Base-by-base conservation (phyloP, 2,329 filamentous ascomycete species). In the Hypoxylon sp. region DNA sequence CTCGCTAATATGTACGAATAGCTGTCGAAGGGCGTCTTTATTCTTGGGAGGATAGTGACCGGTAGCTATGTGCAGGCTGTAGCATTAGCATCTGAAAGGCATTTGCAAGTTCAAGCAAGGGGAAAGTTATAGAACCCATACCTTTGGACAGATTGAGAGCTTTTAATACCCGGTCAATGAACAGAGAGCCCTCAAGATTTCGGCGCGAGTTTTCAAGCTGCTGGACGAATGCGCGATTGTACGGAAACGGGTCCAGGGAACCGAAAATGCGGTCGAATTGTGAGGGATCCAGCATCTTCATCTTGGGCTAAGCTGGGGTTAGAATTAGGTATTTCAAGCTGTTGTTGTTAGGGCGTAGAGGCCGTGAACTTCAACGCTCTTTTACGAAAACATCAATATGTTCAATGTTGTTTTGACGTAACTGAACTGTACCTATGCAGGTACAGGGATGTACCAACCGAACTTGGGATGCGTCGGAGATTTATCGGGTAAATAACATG, bases 121-220 rank as follows among this genome's bases (percentile, higher is more conserved):
- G 32, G 8, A 13, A 15, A n/a, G 15, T 2, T 1, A 17, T 4
- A 19, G n/a, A 19, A 8, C 11, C 15, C n/a, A 15, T 79, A 93
- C 93, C 87, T 80, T 91, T 89, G 72, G 86, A 85, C 64, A 96
- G 87, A 29, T 91, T 89, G 29, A 95, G 82, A 0, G 91, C 85
- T 61, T 87, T 88, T 67, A 96, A 82, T 44, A 97, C 88, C 59
- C 91, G 89, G 78, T 97, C 93, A 76, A 95, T 91, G 80, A 96
- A 97, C 64, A 95, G 87, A 63, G 86, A 83, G 72, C 91, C 91
- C 67, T 90, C 88, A 19, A 94, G 84, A 53, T 81, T 86, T 75
- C 90, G 91, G 72, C 92, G 90, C 75, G 88, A 88, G 31, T 84
- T 81, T 65, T 91, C 85, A 60, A 94, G 92, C 52, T 89, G 86